Evolutionary conservation across 352 stramenopile species (phyloP), one percentile per base, ranked within the genome.

Genomic region (Pythium brassicae): DNA sequence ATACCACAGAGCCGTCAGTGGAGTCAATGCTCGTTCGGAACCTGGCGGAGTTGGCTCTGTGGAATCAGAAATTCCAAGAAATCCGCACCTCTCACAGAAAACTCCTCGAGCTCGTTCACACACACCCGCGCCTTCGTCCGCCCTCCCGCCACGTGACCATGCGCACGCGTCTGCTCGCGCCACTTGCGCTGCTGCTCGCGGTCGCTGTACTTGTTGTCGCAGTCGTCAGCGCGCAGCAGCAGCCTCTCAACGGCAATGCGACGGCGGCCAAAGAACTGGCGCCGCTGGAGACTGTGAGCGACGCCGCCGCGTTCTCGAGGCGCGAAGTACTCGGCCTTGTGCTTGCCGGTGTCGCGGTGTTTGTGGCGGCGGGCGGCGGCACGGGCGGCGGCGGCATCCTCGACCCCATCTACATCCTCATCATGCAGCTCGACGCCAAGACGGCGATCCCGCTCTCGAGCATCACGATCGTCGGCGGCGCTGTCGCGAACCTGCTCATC

Each of bases 361-460:
- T 96, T 37, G 69, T 98, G 12, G 89, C 89, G 20, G 87, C 87
- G 0, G 85, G 86, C 14, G 92, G 90, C 45, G 90, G 90, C 47
- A 97, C 94, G 1, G 90, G 95, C 25, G 93, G 93, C 10, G 95
- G 95, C 46, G 95, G 92, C 39, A 97, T 98, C 45, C 65, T 99
- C 14, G 92, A 98, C 44, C 95, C 96, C 23, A 96, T 98, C 62
- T 98, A 98, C 71, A 98, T 98, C 50, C 73, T 99, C 22, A 80
- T 98, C 43, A 86, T 98, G 64, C 76, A 76, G 10, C 97, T 99
- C 44, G 70, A 79, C 26, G 87, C 94, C 8, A 98, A 83, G 60
- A 74, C 75, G 34, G 95, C 95, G 39, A 98, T 99, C 57, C 92
- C 96, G 7, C 74, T 99, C 12, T 96, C 80, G n/a, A 98, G 97